phyloP scores from a whole-genome alignment of 306 rosid species.

The Fragaria nilgerrensis region DNA sequence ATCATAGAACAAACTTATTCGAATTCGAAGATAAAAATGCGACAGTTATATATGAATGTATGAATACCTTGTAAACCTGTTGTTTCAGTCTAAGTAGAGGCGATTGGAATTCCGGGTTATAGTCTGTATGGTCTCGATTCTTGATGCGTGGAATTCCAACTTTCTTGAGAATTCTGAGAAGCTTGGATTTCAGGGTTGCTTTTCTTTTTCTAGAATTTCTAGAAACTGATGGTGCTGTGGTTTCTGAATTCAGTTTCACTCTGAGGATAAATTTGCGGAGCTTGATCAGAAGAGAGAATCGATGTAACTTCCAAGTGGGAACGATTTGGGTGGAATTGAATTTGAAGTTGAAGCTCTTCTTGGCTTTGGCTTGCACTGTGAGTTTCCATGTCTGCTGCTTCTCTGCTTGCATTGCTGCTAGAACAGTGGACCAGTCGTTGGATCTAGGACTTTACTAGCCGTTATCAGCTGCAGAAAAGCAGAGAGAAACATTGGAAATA shows the following conservation, averaged over 20 bases:
- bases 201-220: neutral
- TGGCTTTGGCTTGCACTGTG: slow-evolving; percentile 45
- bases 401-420: slow-evolving; percentile 36
- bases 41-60: neutral
- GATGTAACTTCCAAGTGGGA: slow-evolving; percentile 36
- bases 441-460: slow-evolving; percentile 24
- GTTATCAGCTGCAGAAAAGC: slow-evolving; percentile 15
- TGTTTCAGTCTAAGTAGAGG: neutral
- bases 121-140: slow-evolving; percentile 3
- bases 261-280: slow-evolving; percentile 33
- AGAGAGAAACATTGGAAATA: neutral
- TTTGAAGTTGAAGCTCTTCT: slow-evolving; percentile 39
- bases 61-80: slow-evolving; percentile 14
- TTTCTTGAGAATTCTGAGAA: slow-evolving; percentile 33
- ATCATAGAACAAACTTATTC: neutral
- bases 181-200: slow-evolving; percentile 22
- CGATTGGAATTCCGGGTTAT: slow-evolving; percentile 11
- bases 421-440: neutral
- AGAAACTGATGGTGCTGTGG: neutral
- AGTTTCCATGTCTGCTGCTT: slow-evolving; percentile 42
- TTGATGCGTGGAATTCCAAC: slow-evolving; percentile 6
- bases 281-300: slow-evolving; percentile 45
- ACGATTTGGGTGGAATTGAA: slow-evolving; percentile 22
- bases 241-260: slow-evolving; percentile 34
- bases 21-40: neutral